Evolutionary conservation across 1,284 basidiomycete species (phyloP), one percentile per base, ranked within the genome.

Genomic region (Ceratobasidium sp.): DNA sequence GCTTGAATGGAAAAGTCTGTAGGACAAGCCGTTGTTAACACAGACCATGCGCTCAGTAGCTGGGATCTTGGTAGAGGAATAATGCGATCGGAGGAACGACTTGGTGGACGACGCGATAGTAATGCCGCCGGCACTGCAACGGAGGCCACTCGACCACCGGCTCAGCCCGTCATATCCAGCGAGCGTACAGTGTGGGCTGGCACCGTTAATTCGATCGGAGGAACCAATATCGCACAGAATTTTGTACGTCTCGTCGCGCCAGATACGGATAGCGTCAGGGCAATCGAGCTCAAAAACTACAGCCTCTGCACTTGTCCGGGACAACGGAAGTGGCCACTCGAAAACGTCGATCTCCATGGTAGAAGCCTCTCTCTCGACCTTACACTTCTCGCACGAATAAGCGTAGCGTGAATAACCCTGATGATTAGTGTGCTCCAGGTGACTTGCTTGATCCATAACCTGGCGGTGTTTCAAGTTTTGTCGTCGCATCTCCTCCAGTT

Each of bases 261-360:
- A 89, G 44, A 82, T 79, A 3, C 80, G 75, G 75, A 87, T 86
- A 0, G 78, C 75, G 0, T 75, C 31, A 0, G 88, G 88, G 60
- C 82, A 82, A 2, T 77, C 67, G 0, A 88, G 74, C 69, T 89
- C 88, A 57, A 89, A 89, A 0, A 88, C 79, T 0, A 83, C 81
- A 0, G 74, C 76, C 63, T 82, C 78, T 0, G 82, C 82, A 0
- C 65, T 27, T 0, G 79, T 48, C 1, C 22, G 1, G 14, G 80
- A 60, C 0, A 73, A 51, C 0, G 87, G 86, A 36, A 89, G 78
- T 0, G 87, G 87, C 88, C 86, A 88, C 66, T 89, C 88, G 53
- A 86, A 80, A 3, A 86, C 77, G 0, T 60, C 1, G 45, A 89
- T 87, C 0, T 50, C 14, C 78, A 87, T 77, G 0, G 7, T 45